phyloP scores from a whole-genome alignment of 148 eudicot genomes.

The Rhododendron griersonianum region DNA sequence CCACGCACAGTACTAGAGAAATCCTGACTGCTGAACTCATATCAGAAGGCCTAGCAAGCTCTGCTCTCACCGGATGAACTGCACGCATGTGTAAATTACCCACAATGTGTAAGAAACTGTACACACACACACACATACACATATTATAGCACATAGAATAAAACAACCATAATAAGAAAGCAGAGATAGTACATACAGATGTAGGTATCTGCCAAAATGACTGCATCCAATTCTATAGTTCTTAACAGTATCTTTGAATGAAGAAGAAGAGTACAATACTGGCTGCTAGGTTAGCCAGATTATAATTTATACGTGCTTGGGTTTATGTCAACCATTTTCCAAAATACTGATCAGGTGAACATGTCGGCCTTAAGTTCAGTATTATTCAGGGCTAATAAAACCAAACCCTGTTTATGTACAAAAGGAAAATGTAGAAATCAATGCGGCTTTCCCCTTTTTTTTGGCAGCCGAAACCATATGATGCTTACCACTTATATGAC shows the following conservation, averaged over 20 bases:
- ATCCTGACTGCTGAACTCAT: conserved; percentile 80
- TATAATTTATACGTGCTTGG: not conserved
- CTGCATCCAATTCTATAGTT: not conserved
- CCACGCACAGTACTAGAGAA: conserved; percentile 58
- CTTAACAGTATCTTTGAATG: not conserved
- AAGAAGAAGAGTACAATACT: not conserved
- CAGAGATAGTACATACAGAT: not conserved
- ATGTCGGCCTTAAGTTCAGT: not conserved
- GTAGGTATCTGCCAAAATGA: not conserved
- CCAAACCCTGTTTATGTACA: not conserved
- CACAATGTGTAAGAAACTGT: not conserved
- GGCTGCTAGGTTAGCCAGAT: not conserved
- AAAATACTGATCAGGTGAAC: not conserved
- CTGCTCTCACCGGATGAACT: conserved; percentile 97
- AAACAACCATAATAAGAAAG: not conserved
- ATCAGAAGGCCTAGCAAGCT: conserved; percentile 64
- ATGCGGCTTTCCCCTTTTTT: not conserved
- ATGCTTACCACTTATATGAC: conserved; percentile 70
- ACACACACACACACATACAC: not conserved
- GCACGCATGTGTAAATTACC: conserved; percentile 13
- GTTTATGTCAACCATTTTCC: not conserved
- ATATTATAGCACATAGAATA: not conserved
- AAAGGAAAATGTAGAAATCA: not conserved
- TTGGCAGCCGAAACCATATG: not conserved
- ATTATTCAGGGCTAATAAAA: not conserved